Evolutionary conservation across 139 green algal genomes (phyloP).

Genomic region (Chlorella vulgaris): DNA sequence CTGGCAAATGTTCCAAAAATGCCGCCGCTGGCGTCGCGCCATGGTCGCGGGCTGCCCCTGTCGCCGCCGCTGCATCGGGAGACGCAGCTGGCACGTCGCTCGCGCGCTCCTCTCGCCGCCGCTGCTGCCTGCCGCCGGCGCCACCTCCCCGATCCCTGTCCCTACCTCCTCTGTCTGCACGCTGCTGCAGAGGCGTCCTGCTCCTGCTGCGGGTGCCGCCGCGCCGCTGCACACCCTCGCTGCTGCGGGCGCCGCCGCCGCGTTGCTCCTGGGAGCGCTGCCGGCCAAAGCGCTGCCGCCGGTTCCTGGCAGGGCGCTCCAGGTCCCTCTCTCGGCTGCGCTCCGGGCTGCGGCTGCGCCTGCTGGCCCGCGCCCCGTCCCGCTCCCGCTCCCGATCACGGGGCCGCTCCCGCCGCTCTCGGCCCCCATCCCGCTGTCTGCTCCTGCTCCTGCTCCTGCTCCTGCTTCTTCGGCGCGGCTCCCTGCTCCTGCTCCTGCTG

Average conservation of each 20-base stretch:
- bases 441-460: constrained; percentile 6
- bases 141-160: too few relatives aligned
- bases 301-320: neutral
- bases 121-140: neutral
- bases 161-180: too few relatives aligned
- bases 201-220: too few relatives aligned
- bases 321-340: neutral
- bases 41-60: too few relatives aligned
- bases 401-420: neutral
- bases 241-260: too few relatives aligned
- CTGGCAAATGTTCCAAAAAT: too few relatives aligned
- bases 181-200: too few relatives aligned
- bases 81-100: neutral
- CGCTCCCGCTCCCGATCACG: neutral
- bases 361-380: neutral
- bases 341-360: neutral
- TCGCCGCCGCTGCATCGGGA: too few relatives aligned
- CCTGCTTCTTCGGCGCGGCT: neutral
- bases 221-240: too few relatives aligned
- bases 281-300: neutral
- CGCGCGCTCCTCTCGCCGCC: neutral
- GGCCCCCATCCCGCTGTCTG: neutral
- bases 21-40: too few relatives aligned
- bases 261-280: too few relatives aligned
- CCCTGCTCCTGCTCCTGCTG: neutral